Base-by-base conservation (phyloP, 495 filamentous ascomycete species). In the Copromyces sp. region DNA sequence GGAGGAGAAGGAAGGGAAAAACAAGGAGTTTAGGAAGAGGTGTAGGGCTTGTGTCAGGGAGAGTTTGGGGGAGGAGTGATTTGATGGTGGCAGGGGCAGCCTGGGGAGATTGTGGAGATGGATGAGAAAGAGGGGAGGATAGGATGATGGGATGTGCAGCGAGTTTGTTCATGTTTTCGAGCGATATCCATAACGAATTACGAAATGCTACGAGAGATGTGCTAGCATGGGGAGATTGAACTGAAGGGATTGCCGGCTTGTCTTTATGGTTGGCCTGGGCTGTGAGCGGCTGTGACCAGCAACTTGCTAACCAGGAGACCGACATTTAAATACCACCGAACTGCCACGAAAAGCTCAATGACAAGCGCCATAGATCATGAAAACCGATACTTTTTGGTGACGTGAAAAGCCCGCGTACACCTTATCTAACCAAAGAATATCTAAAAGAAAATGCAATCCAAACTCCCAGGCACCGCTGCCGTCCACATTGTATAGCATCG, bases 11-110 rank as follows among this genome's bases (percentile, higher is more conserved):
- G 89, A 86, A 71, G 84, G 84, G 5, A 78, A 78, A 41, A 80
- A 80, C 20, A 84, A 89, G 76, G 93, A 94, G 71, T 97, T 95
- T 76, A 87, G 90, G 83, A 93, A 89, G 82, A 80, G 89, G 44
- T 93, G 92, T 74, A 83, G 92, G 74, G 88, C 88, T 82, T 91
- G 91, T 77, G 94, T 98, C 6, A 85, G 93, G 79, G 90, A 91
- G 80, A 98, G 95, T 78, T 80, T 95, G 77, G 94, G 91, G 11
- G 93, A 93, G 82, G 90, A 89, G 41, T 90, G 80, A 77, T 70
- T 12, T 72, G 37, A 16, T 32, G 39, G 42, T 17, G 9, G 4
- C 41, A 32, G 16, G 29, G 44, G 39, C 39, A 41, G 35, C 20
- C 2, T 24, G 65, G 11, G 39, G 38, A 45, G 3, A 70, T 44